Evolutionary conservation across 2,329 filamentous ascomycete species (phyloP), one percentile per base, ranked within the genome.

Genomic region (Ramularia endophylla): DNA sequence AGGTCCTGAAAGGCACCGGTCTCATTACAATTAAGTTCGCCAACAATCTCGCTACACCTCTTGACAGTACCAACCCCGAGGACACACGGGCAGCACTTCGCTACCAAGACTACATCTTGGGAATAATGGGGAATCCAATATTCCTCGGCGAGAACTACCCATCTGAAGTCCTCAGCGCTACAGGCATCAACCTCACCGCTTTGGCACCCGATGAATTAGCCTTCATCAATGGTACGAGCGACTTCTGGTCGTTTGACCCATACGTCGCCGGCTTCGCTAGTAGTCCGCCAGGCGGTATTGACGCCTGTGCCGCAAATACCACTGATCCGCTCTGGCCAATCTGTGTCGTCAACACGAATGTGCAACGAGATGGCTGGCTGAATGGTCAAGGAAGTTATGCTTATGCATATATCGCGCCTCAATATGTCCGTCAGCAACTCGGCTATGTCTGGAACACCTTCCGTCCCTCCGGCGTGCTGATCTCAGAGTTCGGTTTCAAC

Each of bases 401-500:
- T 11, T 36, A 38, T 5, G 70, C 75, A n/a, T 78, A 80, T 58
- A 72, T 74, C 25, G 74, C 78, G 0, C 78, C 77, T 0, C 68
- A 66, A 2, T 80, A 77, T 49, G 67, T 82, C 13, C 68, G 74
- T 38, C 67, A 65, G 39, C 73, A 75, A 47, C 64, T 78, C 4
- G 71, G 65, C 48, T 81, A 80, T 52, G 61, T 82, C 2, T 77
- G 71, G 66, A 80, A 79, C 57, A 80, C 73, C 0, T 82, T 72
- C 65, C 68, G 61, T 22, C 0, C 60, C 64, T 55, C 59, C 0
- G 72, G 72, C 20, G 51, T 64, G 17, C 54, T 55, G 3, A 47
- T 65, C 4, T 55, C 59, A 22, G 62, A 65, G 38, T 65, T 64
- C 42, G 62, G 62, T 30, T 59, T 65, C 44, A 48, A 53, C 5